phyloP scores from a whole-genome alignment of 805 yeast species.

The Ogataea pini region DNA sequence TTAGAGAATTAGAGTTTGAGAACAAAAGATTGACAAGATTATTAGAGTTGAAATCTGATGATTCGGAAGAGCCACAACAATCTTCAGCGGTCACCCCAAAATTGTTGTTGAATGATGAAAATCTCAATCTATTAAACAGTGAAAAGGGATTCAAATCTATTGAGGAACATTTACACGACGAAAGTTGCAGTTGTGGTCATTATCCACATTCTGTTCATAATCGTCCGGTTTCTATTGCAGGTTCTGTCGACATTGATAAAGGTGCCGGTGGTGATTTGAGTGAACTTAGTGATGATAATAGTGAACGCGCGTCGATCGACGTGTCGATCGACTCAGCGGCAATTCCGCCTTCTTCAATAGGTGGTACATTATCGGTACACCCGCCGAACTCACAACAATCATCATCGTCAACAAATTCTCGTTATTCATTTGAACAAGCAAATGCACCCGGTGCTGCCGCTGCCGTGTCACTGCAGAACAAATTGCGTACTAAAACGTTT shows the following conservation, averaged over 20 bases:
- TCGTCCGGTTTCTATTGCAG: constrained; percentile 66
- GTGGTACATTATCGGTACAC: too few relatives aligned
- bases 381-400: too few relatives aligned
- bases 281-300: constrained; percentile 50
- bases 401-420: not conserved
- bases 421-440: constrained; percentile 53
- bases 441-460: constrained; percentile 82
- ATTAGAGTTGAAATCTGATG: constrained; percentile 50
- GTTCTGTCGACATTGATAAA: constrained; percentile 50
- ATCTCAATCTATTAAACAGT: constrained; percentile 32
- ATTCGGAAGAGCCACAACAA: constrained; percentile 7
- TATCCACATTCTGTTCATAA: constrained; percentile 58
- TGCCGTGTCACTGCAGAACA: constrained; percentile 54
- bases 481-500: constrained; percentile 43
- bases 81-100: not conserved
- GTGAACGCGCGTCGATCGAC: constrained; percentile 23
- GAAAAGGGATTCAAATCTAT: constrained; percentile 27
- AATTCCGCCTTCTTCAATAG: not conserved
- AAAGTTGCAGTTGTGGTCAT: constrained; percentile 58
- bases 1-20: constrained; percentile 83
- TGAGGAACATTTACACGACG: constrained; percentile 43
- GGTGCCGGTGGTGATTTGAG: constrained; percentile 24
- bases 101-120: constrained; percentile 30
- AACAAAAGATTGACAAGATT: constrained; percentile 67
- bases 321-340: constrained; percentile 30